phyloP scores from a whole-genome alignment of 306 rosid species.

The Neltuma alba region DNA sequence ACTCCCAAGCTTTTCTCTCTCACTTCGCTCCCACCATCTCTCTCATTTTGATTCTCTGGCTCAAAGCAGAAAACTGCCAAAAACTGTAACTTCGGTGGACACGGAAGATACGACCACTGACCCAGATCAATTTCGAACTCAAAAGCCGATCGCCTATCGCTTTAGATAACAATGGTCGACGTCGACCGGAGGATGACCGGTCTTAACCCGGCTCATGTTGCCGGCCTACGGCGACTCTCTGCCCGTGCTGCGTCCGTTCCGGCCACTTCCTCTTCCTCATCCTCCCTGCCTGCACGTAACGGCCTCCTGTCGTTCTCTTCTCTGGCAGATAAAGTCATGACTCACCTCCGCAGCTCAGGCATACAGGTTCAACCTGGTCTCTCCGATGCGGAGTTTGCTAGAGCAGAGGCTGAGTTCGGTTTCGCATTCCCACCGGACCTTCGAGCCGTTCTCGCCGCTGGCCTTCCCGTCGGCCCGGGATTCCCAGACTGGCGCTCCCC shows the following conservation, averaged over 20 bases:
- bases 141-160: neutral
- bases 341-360: constrained; percentile 66
- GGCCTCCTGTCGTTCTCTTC: constrained; percentile 75
- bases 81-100: neutral
- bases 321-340: constrained; percentile 59
- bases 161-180: constrained; percentile 68
- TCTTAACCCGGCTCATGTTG: constrained; percentile 83
- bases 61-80: constrained; percentile 4
- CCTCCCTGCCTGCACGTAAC: constrained; percentile 56
- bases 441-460: constrained; percentile 71
- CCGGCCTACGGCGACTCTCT: constrained; percentile 88
- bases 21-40: neutral
- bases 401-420: constrained; percentile 81
- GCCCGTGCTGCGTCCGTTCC: constrained; percentile 82
- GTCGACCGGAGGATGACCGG: constrained; percentile 90
- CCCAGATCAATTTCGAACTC: neutral
- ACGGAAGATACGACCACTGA: neutral
- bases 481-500: constrained; percentile 81
- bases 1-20: neutral
- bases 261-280: constrained; percentile 27
- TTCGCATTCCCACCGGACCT: constrained; percentile 85
- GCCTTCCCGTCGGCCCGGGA: constrained; percentile 76
- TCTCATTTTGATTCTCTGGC: neutral
- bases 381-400: constrained; percentile 78
- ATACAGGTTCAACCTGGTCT: constrained; percentile 66